A percentile compares a stretch with the other conserved stretches of the same genome.
These are phyloP conservation scores for Acacia concinna DNA, from an alignment of 331 rosid species.

Conservation along the genomic window DNA sequence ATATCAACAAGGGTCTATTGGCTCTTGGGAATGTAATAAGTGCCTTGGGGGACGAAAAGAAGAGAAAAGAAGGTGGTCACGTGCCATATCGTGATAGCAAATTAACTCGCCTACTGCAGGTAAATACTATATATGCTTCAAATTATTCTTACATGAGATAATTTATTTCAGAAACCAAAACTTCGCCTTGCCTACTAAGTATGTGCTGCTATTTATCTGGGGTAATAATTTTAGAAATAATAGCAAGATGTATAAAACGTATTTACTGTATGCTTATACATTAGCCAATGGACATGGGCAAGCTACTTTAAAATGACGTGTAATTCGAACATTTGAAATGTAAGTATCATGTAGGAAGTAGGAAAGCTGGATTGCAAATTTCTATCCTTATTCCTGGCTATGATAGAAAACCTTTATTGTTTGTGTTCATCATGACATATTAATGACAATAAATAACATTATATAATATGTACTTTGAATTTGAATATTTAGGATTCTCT, in stretches of 20 bases:
- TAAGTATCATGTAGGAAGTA: neutral
- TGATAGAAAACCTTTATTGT: constrained; percentile 1
- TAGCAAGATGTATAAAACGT: neutral
- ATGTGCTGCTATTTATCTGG: constrained; percentile 4
- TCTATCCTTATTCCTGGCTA: neutral
- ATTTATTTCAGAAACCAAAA: neutral
- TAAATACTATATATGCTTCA: constrained; percentile 28
- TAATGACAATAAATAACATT: constrained; percentile 4
- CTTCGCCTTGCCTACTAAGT: neutral
- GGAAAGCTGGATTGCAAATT: neutral
- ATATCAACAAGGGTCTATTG: constrained; percentile 87
- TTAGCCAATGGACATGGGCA: neutral
- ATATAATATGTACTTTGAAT: constrained; percentile 21
- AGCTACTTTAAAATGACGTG: neutral
- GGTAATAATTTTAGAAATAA: neutral
- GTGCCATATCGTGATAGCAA: constrained; percentile 98
- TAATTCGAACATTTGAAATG: neutral
- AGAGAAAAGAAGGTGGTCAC: constrained; percentile 92
- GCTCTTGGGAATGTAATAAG: constrained; percentile 97
- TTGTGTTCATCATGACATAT: constrained; percentile 5
- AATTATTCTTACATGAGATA: neutral
- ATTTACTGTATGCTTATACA: neutral
- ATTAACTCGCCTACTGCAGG: constrained; percentile 92
- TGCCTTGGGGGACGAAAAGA: constrained; percentile 96
- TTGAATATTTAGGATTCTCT: constrained; percentile 76